These are phyloP conservation scores for Sphagnum magellanicum DNA, from an alignment of 228 moss, liverwort and hornwort genomes.

Conservation along the genomic window DNA sequence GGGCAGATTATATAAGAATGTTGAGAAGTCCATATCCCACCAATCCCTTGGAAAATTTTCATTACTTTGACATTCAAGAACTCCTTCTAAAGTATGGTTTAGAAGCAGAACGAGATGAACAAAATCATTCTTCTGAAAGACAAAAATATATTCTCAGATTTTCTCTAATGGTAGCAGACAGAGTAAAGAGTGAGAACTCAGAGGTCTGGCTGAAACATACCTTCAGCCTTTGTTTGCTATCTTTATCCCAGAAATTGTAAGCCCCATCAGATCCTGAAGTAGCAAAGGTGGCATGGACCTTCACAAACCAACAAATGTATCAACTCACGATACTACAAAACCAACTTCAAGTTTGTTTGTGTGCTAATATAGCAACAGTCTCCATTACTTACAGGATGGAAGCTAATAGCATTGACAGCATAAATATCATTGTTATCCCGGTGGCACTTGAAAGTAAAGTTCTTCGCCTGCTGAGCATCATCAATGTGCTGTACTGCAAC, in stretches of 20 bases:
- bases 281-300: constrained; percentile 96
- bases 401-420: constrained; percentile 92
- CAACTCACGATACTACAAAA: not conserved
- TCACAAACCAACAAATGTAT: constrained; percentile 4
- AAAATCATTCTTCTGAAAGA: too few species aligned
- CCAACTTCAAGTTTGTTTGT: not conserved
- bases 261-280: constrained; percentile 96
- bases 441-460: constrained; percentile 93
- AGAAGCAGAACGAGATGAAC: too few species aligned
- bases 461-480: constrained; percentile 84
- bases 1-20: too few species aligned
- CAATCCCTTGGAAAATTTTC: too few species aligned
- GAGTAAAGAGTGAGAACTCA: too few species aligned
- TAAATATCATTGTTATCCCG: constrained; percentile 94
- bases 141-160: too few species aligned
- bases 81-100: too few species aligned
- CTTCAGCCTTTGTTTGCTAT: constrained; percentile 93
- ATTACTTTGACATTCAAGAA: too few species aligned
- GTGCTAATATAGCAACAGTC: not conserved
- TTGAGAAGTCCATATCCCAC: too few species aligned
- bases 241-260: constrained; percentile 98
- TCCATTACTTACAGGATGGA: constrained; percentile 70
- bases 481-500: constrained; percentile 95
- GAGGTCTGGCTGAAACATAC: constrained; percentile 12
- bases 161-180: too few species aligned